Percentiles rank a stretch among this genome's conserved stretches.
phyloP scores from a whole-genome alignment of 2,329 filamentous ascomycete genomes.

The Diaporthe sp. region DNA sequence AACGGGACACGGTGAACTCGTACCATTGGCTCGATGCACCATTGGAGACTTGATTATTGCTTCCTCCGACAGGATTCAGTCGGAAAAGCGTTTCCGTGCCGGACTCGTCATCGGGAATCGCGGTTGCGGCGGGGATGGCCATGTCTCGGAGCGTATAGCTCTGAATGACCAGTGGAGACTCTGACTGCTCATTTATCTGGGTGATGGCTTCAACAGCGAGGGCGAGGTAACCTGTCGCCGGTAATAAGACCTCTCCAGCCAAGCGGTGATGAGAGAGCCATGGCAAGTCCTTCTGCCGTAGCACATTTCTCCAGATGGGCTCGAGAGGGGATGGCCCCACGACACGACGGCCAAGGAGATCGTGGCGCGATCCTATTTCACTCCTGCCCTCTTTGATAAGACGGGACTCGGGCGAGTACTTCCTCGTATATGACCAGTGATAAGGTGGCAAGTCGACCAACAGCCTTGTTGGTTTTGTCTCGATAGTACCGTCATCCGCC shows the following conservation, averaged over 20 bases:
- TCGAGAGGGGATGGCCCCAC: slow-evolving; percentile 30
- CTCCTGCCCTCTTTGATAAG: slow-evolving; percentile 47
- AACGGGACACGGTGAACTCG: too few species aligned
- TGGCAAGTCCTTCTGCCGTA: slow-evolving; percentile 44
- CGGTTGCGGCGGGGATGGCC: neutral
- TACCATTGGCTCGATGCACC: too few species aligned
- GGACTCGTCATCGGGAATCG: slow-evolving; percentile 20
- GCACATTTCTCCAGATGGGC: slow-evolving; percentile 38
- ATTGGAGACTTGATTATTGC: too few species aligned
- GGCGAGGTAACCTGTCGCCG: slow-evolving; percentile 37
- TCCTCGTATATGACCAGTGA: slow-evolving; percentile 32
- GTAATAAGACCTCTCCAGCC: slow-evolving; percentile 48
- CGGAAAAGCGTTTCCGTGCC: slow-evolving; percentile 28
- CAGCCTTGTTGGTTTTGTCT: too few species aligned
- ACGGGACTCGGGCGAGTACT: slow-evolving; percentile 46
- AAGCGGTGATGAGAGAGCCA: slow-evolving; percentile 45
- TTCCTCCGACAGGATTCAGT: too few species aligned
- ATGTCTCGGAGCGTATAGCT: neutral
- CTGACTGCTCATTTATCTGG: neutral
- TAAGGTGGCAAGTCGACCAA: slow-evolving; percentile 46
- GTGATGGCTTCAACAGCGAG: slow-evolving; percentile 28
- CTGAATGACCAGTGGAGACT: neutral
- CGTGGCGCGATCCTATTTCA: slow-evolving; percentile 41
- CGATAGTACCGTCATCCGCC: too few species aligned
- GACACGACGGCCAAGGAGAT: slow-evolving; percentile 40